phyloP scores from a whole-genome alignment of 2,329 filamentous ascomycete genomes.

The Fusarium setosum region DNA sequence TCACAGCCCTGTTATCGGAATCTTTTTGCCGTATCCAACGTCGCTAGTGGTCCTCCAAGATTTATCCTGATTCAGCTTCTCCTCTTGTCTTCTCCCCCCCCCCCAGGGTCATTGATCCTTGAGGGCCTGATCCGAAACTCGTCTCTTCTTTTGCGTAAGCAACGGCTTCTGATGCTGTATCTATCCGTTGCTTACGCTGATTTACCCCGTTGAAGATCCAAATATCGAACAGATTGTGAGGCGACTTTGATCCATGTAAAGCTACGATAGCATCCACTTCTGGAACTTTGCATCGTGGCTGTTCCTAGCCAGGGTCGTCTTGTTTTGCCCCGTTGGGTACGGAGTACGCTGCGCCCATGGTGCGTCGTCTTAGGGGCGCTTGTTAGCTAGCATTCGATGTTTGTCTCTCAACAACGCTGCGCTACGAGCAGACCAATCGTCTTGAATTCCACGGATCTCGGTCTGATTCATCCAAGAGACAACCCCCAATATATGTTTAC shows the following conservation, averaged over 20 bases:
- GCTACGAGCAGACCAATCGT: neutral
- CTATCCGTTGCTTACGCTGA: neutral
- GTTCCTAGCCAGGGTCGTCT: slow-evolving; percentile 14
- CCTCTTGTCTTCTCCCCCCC: neutral
- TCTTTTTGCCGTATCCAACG: slow-evolving; percentile 32
- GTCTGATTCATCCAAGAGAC: neutral
- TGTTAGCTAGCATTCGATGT: neutral
- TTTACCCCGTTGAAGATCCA: slow-evolving; percentile 21
- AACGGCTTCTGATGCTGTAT: neutral
- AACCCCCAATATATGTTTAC: too few relatives aligned
- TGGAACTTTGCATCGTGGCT: slow-evolving; percentile 14
- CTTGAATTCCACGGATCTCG: neutral
- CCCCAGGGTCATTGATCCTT: too few relatives aligned
- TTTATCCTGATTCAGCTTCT: slow-evolving; percentile 2
- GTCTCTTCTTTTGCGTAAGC: neutral
- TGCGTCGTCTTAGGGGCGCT: neutral
- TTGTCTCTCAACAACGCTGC: neutral
- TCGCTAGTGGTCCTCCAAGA: slow-evolving; percentile 16
- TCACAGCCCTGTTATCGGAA: slow-evolving; percentile 43
- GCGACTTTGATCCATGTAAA: slow-evolving; percentile 2
- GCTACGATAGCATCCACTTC: slow-evolving; percentile 16
- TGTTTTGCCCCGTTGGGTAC: neutral
- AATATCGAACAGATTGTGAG: slow-evolving; percentile 20
- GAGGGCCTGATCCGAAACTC: neutral
- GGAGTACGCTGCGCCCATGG: slow-evolving; percentile 13